Evolutionary conservation across 768 basidiomycete species (phyloP), one percentile per base, ranked within the genome.

Genomic region (Russula ochroleuca): DNA sequence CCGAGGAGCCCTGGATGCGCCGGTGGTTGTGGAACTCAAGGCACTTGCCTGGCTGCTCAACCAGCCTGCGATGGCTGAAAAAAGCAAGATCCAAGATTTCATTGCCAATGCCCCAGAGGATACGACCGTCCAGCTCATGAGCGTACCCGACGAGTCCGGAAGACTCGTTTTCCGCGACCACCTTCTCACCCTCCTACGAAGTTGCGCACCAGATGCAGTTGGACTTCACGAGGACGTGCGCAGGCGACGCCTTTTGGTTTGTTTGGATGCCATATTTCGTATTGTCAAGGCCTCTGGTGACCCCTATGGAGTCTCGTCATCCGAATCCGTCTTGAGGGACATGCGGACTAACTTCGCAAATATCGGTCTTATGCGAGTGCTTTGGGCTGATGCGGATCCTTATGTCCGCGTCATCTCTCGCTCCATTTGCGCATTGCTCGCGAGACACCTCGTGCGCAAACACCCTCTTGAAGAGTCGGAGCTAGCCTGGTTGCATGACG

Each of bases 391-490:
- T 43, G 14, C n/a, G 25, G 63, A 59, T 17, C 57, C 57, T n/a
- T 11, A 45, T 15, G 35, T 59, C 37, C 57, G 57, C n/a, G 15
- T 59, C 45, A 23, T 28, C 8, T 35, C 63, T 47, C 63, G 50
- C 38, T 59, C 57, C 25, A 54, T 49, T 15, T 54, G 63, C 10
- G 63, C 63, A 15, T 49, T 64, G 45, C 57, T 64, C 15, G 57
- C 63, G 21, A 53, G 37, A 14, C 57, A 40, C n/a, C 4, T 64
- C 28, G 19, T 63, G 19, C 62, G 40, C 28, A 40, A 55, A 55
- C n/a, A 23, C 33, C 43, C 50, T 28, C 51, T 19, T 8, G 38
- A n/a, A 11, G 51, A 47, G 17, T 28, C 62, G 6, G 57, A 52
- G 23, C 57, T 63, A 1, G 57, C 62, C 21, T 63, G 62, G 62